Evolutionary conservation across 192 early-diverging fungal species (phyloP).

Genomic region (Coemansia sp.): DNA sequence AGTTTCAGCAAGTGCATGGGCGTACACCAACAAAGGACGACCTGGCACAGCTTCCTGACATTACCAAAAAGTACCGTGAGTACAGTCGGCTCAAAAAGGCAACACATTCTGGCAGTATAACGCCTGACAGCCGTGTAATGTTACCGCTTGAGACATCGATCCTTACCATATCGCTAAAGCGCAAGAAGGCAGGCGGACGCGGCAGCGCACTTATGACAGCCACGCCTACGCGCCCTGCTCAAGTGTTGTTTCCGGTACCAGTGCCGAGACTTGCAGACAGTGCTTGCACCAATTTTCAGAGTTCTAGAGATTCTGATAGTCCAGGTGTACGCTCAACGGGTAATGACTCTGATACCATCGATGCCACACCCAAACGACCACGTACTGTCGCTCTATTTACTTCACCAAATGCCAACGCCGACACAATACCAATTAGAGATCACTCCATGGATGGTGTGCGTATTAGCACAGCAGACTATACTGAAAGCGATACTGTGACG

Average conservation of each 20-base stretch:
- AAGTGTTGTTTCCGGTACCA: no score
- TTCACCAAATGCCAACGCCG: neutral
- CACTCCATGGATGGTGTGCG: neutral
- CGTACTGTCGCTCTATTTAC: slow-evolving; percentile 7
- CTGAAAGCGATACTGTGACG: slow-evolving; percentile 14
- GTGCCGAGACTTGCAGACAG: neutral
- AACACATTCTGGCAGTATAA: neutral
- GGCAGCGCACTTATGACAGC: neutral
- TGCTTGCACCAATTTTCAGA: neutral
- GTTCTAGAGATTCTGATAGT: neutral
- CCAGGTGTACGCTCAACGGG: neutral
- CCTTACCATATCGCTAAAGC: slow-evolving; percentile 25
- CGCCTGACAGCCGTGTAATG: neutral
- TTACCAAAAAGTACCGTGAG: slow-evolving; percentile 39
- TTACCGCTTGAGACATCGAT: slow-evolving; percentile 35
- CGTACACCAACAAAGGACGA: slow-evolving; percentile 36
- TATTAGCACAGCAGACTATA: neutral
- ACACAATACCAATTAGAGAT: neutral
- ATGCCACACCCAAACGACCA: slow-evolving; percentile 25
- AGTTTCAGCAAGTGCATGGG: slow-evolving; percentile 29
- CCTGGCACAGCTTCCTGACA: slow-evolving; percentile 21
- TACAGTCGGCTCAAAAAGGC: slow-evolving; percentile 43
- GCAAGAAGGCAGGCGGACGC: slow-evolving; percentile 15
- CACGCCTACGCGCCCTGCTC: neutral
- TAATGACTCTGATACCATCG: neutral